Percentiles rank a stretch among this genome's conserved stretches.
Evolutionary conservation across 768 basidiomycete genomes (phyloP).

Genomic region (Russula dissimulans): DNA sequence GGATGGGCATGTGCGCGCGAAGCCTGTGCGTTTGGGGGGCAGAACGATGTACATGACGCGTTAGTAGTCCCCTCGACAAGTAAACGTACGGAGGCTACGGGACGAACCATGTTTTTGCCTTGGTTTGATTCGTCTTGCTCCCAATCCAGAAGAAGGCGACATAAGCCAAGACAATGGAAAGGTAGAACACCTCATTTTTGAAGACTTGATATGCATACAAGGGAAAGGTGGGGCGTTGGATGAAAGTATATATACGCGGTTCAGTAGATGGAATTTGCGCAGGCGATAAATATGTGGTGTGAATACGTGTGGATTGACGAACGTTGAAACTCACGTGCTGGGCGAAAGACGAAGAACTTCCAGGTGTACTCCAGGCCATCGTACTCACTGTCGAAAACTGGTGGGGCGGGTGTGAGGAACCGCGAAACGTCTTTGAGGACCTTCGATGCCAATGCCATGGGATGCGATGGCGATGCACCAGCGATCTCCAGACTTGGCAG

Average conservation of each 20-base stretch:
- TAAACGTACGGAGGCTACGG: background rate
- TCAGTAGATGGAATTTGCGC: background rate
- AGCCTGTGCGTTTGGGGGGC: conserved; percentile 36
- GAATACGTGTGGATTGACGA: background rate
- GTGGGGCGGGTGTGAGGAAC: conserved; percentile 47
- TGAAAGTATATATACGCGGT: background rate
- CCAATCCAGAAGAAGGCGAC: conserved; percentile 51
- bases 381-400: conserved; percentile 49
- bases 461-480: no score
- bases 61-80: no score
- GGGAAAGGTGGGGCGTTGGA: no score
- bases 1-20: conserved; percentile 45
- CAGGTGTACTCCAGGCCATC: conserved; percentile 67
- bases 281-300: background rate
- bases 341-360: conserved; percentile 72
- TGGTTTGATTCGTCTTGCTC: conserved; percentile 44
- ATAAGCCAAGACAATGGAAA: conserved; percentile 48
- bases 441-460: background rate
- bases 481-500: no score
- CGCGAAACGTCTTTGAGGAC: background rate
- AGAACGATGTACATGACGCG: no score
- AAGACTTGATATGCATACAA: conserved; percentile 39
- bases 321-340: conserved; percentile 46
- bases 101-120: conserved; percentile 58
- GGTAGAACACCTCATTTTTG: conserved; percentile 50